Conservation (phyloP, 2,329 filamentous ascomycete genomes). For the Thermothelomyces thermophilus region DNA sequence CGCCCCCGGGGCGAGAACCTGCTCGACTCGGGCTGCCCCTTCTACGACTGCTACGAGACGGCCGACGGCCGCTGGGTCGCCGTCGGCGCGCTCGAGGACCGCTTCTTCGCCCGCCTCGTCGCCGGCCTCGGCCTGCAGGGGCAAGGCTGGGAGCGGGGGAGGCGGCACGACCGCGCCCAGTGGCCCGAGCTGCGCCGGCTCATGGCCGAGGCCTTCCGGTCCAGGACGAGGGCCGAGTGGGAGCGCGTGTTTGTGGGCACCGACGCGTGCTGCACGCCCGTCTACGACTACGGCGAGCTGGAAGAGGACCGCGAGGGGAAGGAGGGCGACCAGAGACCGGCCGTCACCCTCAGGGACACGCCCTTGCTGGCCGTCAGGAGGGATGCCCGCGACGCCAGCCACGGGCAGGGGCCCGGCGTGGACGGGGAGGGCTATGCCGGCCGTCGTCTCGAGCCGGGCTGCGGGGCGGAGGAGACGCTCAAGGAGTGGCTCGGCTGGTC, state of each 20-base stretch:
- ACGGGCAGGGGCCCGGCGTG: constrained; percentile 59
- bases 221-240: constrained; percentile 71
- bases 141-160: constrained; percentile 44
- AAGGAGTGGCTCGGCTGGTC: constrained; percentile 71
- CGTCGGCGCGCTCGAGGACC: constrained; percentile 83
- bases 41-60: constrained; percentile 84
- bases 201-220: constrained; percentile 59
- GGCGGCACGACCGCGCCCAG: constrained; percentile 50
- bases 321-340: constrained; percentile 64
- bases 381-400: constrained; percentile 34
- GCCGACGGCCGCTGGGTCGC: constrained; percentile 73
- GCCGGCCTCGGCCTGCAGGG: constrained; percentile 54
- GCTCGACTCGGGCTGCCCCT: constrained; percentile 80
- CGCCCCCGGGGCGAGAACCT: constrained; percentile 64
- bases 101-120: constrained; percentile 68
- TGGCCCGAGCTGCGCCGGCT: constrained; percentile 62
- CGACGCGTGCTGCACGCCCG: constrained; percentile 88
- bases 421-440: constrained; percentile 62
- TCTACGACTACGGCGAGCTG: constrained; percentile 69
- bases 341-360: constrained; percentile 61
- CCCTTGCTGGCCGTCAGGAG: constrained; percentile 59
- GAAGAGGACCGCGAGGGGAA: constrained; percentile 41
- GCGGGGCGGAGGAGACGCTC: constrained; percentile 65
- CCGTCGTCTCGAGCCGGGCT: constrained; percentile 54
- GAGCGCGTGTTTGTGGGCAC: constrained; percentile 80